Conservation (phyloP, 352 stramenopile species). For the Globisporangium camurandrum region DNA sequence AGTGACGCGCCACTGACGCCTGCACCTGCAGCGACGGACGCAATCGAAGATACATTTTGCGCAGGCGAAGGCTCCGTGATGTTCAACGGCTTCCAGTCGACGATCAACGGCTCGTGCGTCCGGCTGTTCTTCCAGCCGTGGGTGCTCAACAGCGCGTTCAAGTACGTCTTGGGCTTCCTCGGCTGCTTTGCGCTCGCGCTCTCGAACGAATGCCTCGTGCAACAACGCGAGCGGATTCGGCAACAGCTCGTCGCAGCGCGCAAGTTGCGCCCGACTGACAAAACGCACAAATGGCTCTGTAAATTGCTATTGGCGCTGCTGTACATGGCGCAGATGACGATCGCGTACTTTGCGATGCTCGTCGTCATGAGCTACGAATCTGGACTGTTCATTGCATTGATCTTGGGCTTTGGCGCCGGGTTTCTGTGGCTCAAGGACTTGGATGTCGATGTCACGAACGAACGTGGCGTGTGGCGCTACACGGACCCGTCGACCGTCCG, state of each 20-base stretch:
- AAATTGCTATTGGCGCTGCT: constrained; percentile 50
- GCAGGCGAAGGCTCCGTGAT: constrained; percentile 65
- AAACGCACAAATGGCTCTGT: constrained; percentile 52
- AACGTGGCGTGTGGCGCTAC: constrained; percentile 64
- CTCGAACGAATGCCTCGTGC: constrained; percentile 60
- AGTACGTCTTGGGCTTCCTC: constrained; percentile 70
- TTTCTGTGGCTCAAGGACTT: constrained; percentile 73
- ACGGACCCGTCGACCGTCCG: constrained; percentile 62
- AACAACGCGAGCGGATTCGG: constrained; percentile 40
- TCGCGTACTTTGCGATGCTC: constrained; percentile 80
- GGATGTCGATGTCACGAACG: constrained; percentile 58
- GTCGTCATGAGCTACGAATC: constrained; percentile 82
- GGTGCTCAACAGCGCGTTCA: constrained; percentile 62
- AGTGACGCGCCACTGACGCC: constrained; percentile 6
- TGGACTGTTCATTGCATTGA: constrained; percentile 61
- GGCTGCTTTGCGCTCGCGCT: constrained; percentile 55
- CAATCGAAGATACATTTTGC: constrained; percentile 31
- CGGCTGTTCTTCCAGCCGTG: constrained; percentile 74
- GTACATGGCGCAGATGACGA: constrained; percentile 79
- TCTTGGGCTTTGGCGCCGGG: constrained; percentile 57
- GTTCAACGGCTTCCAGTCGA: constrained; percentile 78
- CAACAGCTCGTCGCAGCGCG: constrained; percentile 30
- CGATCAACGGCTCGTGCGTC: constrained; percentile 62
- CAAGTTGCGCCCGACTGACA: constrained; percentile 31
- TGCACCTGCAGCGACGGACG: constrained; percentile 8